phyloP scores from a whole-genome alignment of 129 eudicot genomes.

The Tagetes erecta region DNA sequence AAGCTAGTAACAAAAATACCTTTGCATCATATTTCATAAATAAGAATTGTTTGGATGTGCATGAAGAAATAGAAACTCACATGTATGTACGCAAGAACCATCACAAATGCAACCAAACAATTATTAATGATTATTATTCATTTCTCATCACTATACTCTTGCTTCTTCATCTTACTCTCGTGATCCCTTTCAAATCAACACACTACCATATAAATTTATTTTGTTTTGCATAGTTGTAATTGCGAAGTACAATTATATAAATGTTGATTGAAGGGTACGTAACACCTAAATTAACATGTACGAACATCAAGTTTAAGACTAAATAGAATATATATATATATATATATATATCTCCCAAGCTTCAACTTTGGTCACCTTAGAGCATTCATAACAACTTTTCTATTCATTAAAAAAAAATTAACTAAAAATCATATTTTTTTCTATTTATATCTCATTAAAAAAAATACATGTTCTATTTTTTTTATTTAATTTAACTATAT shows the following conservation, averaged over 20 bases:
- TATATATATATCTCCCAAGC: too few species aligned
- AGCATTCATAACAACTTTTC: too few species aligned
- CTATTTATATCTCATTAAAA: too few species aligned
- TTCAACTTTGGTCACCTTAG: too few species aligned
- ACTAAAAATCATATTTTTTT: too few species aligned
- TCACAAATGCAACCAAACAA: slow-evolving; percentile 23
- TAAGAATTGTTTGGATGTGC: slow-evolving; percentile 10
- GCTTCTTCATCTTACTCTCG: slow-evolving; percentile 21
- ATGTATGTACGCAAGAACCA: slow-evolving; percentile 21
- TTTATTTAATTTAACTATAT: too few species aligned
- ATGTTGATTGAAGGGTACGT: too few species aligned
- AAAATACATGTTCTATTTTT: too few species aligned
- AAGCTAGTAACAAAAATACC: not conserved
- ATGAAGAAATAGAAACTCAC: slow-evolving; percentile 15
- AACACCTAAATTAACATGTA: not conserved
- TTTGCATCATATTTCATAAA: not conserved
- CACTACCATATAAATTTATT: not conserved
- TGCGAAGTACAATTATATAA: slow-evolving; percentile 15
- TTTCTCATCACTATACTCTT: not conserved
- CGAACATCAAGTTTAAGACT: too few species aligned
- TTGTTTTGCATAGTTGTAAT: not conserved
- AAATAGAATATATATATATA: too few species aligned
- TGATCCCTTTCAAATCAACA: slow-evolving; percentile 22
- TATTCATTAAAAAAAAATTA: too few species aligned
- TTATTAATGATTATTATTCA: not conserved